Conservation (phyloP, 441 rosid species). For the Arabidopsis lyrata region DNA sequence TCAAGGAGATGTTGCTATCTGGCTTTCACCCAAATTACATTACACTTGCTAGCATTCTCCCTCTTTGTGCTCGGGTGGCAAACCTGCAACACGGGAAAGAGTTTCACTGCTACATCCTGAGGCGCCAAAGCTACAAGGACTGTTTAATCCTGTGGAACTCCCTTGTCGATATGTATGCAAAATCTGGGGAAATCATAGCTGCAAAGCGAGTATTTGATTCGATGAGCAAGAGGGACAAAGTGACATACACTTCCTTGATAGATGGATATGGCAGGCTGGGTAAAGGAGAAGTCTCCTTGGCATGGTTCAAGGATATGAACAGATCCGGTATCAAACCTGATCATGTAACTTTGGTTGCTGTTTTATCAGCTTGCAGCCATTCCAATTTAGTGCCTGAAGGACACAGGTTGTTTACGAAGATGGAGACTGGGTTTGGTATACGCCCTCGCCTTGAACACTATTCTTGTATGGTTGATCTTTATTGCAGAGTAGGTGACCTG, state of each 20-base stretch:
- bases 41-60: slow-evolving; percentile 73
- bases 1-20: slow-evolving; percentile 62
- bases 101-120: slow-evolving; percentile 71
- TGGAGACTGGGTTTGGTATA: slow-evolving; percentile 52
- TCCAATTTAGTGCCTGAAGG: slow-evolving; percentile 66
- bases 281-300: slow-evolving; percentile 57
- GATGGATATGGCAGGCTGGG: slow-evolving; percentile 74
- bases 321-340: slow-evolving; percentile 61
- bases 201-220: slow-evolving; percentile 62
- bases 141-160: slow-evolving; percentile 68
- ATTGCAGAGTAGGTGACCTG: slow-evolving; percentile 72
- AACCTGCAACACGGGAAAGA: slow-evolving; percentile 76
- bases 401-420: slow-evolving; percentile 56
- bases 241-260: slow-evolving; percentile 83
- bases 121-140: slow-evolving; percentile 53
- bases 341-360: slow-evolving; percentile 75
- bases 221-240: slow-evolving; percentile 64
- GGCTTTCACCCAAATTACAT: slow-evolving; percentile 73
- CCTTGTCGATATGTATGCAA: slow-evolving; percentile 79
- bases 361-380: slow-evolving; percentile 86
- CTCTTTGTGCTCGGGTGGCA: slow-evolving; percentile 70
- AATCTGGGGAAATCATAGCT: slow-evolving; percentile 59
- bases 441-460: slow-evolving; percentile 66
- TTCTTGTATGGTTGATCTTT: slow-evolving; percentile 80
- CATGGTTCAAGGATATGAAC: slow-evolving; percentile 64